phyloP scores from a whole-genome alignment of 768 basidiomycete genomes.

The Wakefieldia striispora region DNA sequence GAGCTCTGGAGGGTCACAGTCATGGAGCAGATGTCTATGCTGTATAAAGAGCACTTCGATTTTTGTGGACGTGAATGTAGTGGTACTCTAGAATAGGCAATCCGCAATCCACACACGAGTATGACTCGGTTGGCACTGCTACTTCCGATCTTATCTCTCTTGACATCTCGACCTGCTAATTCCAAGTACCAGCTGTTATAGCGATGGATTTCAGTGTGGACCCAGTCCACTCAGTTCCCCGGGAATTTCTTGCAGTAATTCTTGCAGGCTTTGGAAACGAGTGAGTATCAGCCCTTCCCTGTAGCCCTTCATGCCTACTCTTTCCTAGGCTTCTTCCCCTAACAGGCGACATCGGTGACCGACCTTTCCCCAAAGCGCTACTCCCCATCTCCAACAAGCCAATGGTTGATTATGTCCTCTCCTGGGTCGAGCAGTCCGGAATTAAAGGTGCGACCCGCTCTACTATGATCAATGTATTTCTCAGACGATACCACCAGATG shows the following conservation, averaged over 20 bases:
- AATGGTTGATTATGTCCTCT: conserved; percentile 77
- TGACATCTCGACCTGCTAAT: neutral
- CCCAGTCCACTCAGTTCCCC: conserved; percentile 49
- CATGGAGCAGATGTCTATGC: neutral
- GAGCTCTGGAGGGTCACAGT: conserved; percentile 1
- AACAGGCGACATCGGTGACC: conserved; percentile 75
- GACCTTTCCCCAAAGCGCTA: conserved; percentile 82
- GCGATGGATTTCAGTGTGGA: conserved; percentile 65
- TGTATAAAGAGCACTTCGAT: neutral
- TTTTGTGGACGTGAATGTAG: neutral
- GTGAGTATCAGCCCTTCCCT: conserved; percentile 41
- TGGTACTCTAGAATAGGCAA: conserved; percentile 22
- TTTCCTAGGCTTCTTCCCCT: conserved; percentile 63
- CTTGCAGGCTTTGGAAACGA: conserved; percentile 92
- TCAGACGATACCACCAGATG: conserved; percentile 49
- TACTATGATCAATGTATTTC: conserved; percentile 5
- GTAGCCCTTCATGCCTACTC: neutral
- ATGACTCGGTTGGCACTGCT: conserved; percentile 9
- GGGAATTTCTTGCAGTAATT: conserved; percentile 86
- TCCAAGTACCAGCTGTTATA: too few relatives aligned
- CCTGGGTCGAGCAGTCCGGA: conserved; percentile 86
- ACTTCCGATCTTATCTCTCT: too few relatives aligned
- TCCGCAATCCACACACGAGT: neutral
- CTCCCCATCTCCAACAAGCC: conserved; percentile 87
- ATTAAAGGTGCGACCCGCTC: conserved; percentile 58